A percentile compares a stretch with the other conserved stretches of the same genome.
phyloP scores from a whole-genome alignment of 2,329 filamentous ascomycete genomes.

The Cladophialophora exuberans region DNA sequence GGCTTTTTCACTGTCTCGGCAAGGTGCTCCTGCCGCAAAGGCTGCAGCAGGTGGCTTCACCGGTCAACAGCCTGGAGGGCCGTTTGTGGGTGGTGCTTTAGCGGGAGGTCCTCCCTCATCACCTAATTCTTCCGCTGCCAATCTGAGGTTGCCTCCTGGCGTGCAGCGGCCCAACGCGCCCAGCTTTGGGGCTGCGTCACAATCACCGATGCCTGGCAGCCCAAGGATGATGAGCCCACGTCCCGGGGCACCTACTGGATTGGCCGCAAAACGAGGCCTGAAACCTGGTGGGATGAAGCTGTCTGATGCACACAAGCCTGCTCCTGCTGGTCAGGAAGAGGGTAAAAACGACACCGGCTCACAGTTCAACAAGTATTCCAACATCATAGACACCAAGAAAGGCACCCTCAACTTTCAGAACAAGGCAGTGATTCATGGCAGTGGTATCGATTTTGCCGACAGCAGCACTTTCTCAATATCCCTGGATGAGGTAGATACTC shows the following conservation, averaged over 20 bases:
- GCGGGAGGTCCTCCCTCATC: constrained; percentile 34
- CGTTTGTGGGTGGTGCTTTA: constrained; percentile 35
- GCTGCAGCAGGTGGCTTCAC: constrained; percentile 31
- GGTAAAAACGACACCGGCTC: constrained; percentile 41
- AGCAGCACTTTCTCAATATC: constrained; percentile 92
- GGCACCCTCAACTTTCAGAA: constrained; percentile 91
- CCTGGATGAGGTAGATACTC: constrained; percentile 88
- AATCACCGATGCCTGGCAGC: constrained; percentile 48
- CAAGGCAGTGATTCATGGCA: constrained; percentile 84
- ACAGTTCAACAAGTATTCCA: constrained; percentile 69
- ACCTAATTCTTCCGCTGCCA: constrained; percentile 16
- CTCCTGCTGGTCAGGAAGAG: constrained; percentile 36
- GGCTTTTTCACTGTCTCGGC: constrained; percentile 68
- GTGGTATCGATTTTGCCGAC: constrained; percentile 89
- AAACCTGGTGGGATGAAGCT: constrained; percentile 51
- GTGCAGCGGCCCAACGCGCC: constrained; percentile 37
- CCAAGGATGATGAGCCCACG: constrained; percentile 37
- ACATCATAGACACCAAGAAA: constrained; percentile 89
- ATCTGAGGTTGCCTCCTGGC: constrained; percentile 22
- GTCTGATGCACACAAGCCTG: constrained; percentile 55
- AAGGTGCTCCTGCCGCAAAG: constrained; percentile 54
- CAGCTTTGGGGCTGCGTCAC: constrained; percentile 42
- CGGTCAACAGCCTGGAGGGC: constrained; percentile 24
- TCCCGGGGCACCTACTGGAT: constrained; percentile 43
- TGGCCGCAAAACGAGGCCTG: constrained; percentile 51